Base-by-base conservation (phyloP, 192 early-diverging fungal genomes). In the Backusella liffmaniae region DNA sequence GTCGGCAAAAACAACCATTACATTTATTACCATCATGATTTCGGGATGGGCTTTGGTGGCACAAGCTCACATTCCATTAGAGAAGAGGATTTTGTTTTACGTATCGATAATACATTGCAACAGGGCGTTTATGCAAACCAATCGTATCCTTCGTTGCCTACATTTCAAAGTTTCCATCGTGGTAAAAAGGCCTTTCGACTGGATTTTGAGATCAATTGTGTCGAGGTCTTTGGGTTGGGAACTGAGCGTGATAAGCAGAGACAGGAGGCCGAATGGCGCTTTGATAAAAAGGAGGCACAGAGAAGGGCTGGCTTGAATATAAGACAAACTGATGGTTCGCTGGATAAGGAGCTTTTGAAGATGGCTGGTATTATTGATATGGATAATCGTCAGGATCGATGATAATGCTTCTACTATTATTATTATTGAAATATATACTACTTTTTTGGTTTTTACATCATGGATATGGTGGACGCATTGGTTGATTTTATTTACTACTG, bases 191-290 rank as follows among this genome's bases (percentile, higher is more conserved):
- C 35, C n/a, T 86, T 87, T 49, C 69, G 73, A 2, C 70, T 81
- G 32, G 59, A 69, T 0, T 80, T 87, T 80, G 86, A 89, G 37
- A 77, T 84, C n/a, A 75, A 82, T 1, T 77, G 79, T 32, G 78
- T 85, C n/a, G 86, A 89, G 35, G 88, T 86, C 0, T 86, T 87
- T 82, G 88, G 88, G 1, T 37, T 88, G 16, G 88, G 88, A 32
- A 83, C 79, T n/a, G 53, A 82, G 13, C 77, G 73, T 32, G 82
- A 84, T 18, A 79, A 79, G 49, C 77, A 75, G 18, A 67, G 73
- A 21, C 86, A 87, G 34, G 70, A 81, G 46, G 81, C 76, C 16
- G 88, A 86, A 3, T 86, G 85, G 86, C 65, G 78, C 18, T 89
- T 87, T 81, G 88, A 89, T 53, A 75, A 83, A 39, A 66, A 79